Base-by-base conservation (phyloP, 75 land plant species). In the Azolla pinnata region DNA sequence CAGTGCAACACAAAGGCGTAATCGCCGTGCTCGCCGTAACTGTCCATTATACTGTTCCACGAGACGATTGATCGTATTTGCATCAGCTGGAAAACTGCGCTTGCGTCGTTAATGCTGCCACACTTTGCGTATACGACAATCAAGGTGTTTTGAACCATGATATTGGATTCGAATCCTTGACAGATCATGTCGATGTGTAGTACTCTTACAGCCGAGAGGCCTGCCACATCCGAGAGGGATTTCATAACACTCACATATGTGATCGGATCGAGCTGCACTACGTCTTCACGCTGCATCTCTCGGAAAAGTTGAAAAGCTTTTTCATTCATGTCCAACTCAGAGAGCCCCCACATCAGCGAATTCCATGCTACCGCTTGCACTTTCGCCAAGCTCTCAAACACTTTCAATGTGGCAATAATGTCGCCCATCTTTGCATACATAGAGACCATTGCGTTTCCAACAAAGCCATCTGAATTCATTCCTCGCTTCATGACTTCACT, bases 381-480 rank as follows among this genome's bases (percentile, higher is more conserved):
- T 21, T 53, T 64, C 1, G 46, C 24, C 75, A 82, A 69, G 17
- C 20, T 16, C 0, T 55, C 31, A 48, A 85, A 85, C n/a, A 79
- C 77, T 4, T 27, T 18, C 32, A 7, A 25, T 17, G 85, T 80
- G 44, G 48, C 60, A 23, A 44, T 63, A 71, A 76, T 70, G 32
- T 50, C 75, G 9, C 88, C 85, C 67, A 85, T 82, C 52, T 82
- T 85, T 2, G 80, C 64, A 58, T 82, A 85, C 85, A 85, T 79
- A 51, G 79, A 78, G 38, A 85, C 51, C 8, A 85, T 48, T 1
- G 85, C 74, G 44, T 73, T 82, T 27, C 77, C 78, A 14, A 85
- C 79, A 28, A 77, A 69, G 2, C 35, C 61, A 57, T 70, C 85
- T 32, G 52, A 29, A 2, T 67, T 54, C 20, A 29, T 8, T 5